These are phyloP conservation scores for Penicillium hordei DNA, from an alignment of 2,329 filamentous ascomycete species.

Conservation along the genomic window DNA sequence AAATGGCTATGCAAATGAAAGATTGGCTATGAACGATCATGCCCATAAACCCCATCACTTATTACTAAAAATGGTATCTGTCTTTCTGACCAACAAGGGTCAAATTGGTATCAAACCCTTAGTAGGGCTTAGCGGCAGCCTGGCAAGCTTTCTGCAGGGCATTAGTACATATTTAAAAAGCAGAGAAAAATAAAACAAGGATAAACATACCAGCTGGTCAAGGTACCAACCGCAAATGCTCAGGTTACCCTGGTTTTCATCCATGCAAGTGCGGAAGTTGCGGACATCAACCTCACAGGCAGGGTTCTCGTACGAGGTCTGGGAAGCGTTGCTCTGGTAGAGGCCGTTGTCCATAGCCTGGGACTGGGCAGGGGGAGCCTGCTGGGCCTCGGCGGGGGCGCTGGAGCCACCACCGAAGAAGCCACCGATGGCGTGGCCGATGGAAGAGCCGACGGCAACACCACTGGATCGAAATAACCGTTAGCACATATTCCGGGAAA, in stretches of 20 bases:
- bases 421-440: conserved; percentile 91
- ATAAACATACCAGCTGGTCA: conserved; percentile 70
- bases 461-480: conserved; percentile 59
- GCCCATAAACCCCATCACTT: conserved; percentile 9
- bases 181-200: background rate
- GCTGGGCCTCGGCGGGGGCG: conserved; percentile 56
- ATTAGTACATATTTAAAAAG: conserved; percentile 29
- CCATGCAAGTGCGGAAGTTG: conserved; percentile 93
- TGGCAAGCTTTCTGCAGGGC: conserved; percentile 71
- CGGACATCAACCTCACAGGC: conserved; percentile 78
- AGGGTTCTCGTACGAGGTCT: conserved; percentile 48
- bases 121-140: conserved; percentile 71
- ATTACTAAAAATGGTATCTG: conserved; percentile 12
- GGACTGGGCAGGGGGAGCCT: conserved; percentile 54
- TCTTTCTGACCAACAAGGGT: conserved; percentile 9
- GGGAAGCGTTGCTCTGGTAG: conserved; percentile 52
- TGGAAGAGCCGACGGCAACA: conserved; percentile 91
- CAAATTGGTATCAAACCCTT: conserved; percentile 31
- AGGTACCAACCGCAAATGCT: conserved; percentile 97
- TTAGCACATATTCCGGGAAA: conserved; percentile 10
- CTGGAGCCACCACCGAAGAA: conserved; percentile 74
- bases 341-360: conserved; percentile 52
- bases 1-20: conserved; percentile 23
- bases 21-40: conserved; percentile 5
- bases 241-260: conserved; percentile 91